Conservation (phyloP, 2,329 filamentous ascomycete genomes). For the Sclerotinia nivalis region DNA sequence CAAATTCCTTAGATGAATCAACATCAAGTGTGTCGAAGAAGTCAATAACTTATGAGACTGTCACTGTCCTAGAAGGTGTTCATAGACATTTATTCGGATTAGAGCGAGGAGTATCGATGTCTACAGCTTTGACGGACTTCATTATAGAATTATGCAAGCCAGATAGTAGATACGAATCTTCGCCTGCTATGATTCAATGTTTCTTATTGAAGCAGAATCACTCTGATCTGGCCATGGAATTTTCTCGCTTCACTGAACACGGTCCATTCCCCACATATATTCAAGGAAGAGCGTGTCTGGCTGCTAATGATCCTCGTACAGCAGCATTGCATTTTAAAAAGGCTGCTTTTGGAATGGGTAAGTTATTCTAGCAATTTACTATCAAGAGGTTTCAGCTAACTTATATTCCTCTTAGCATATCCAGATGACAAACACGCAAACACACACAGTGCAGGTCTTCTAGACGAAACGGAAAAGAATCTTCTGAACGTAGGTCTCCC, state of each 20-base stretch:
- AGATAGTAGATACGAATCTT: slow-evolving; percentile 66
- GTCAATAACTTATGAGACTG: slow-evolving; percentile 48
- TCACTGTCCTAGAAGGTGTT: slow-evolving; percentile 61
- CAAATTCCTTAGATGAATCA: slow-evolving; percentile 39
- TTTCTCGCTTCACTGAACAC: slow-evolving; percentile 56
- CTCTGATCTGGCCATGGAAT: slow-evolving; percentile 59
- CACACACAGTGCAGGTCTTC: slow-evolving; percentile 62
- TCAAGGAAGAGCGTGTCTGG: slow-evolving; percentile 76
- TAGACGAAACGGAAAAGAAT: slow-evolving; percentile 74
- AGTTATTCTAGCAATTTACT: slow-evolving; percentile 42
- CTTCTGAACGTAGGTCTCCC: slow-evolving; percentile 71
- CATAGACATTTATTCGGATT: slow-evolving; percentile 65
- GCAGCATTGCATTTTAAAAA: slow-evolving; percentile 79
- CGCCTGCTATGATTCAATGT: slow-evolving; percentile 61
- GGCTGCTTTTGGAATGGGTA: slow-evolving; percentile 80
- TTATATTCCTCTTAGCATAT: slow-evolving; percentile 34
- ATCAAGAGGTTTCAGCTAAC: neutral
- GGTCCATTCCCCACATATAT: slow-evolving; percentile 74
- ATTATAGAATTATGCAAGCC: slow-evolving; percentile 65
- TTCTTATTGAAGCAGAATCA: slow-evolving; percentile 60
- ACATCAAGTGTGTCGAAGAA: slow-evolving; percentile 44
- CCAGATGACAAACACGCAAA: slow-evolving; percentile 40
- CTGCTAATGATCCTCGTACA: slow-evolving; percentile 69
- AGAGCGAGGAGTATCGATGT: slow-evolving; percentile 52
- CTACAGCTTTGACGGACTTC: slow-evolving; percentile 64